Conservation (phyloP, 2,329 filamentous ascomycete species). For the Botryosphaeria dothidea region DNA sequence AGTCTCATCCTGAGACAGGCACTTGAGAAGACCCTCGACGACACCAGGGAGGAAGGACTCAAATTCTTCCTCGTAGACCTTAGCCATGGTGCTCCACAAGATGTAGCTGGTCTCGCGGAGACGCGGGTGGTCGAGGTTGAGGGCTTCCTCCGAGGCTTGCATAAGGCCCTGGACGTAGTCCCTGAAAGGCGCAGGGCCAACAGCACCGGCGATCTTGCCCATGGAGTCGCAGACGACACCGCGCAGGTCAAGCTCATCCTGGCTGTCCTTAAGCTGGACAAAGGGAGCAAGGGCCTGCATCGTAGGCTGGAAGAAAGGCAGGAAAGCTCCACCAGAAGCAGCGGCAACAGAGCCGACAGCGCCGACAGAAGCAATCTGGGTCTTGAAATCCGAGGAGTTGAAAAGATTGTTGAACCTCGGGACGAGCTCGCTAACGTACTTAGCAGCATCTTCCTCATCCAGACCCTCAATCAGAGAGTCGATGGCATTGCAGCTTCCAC, state of each 20-base stretch:
- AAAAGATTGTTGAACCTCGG: constrained; percentile 83
- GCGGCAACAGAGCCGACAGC: constrained; percentile 89
- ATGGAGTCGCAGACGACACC: constrained; percentile 90
- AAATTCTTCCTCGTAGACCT: constrained; percentile 87
- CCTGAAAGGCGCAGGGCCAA: constrained; percentile 83
- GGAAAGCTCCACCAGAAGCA: constrained; percentile 78
- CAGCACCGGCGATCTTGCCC: constrained; percentile 87
- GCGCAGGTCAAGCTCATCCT: constrained; percentile 86
- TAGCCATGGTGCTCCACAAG: constrained; percentile 90
- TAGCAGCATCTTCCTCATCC: constrained; percentile 75
- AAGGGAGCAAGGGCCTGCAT: constrained; percentile 88
- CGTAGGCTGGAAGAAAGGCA: constrained; percentile 86
- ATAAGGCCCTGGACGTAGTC: constrained; percentile 89
- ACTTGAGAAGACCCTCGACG: constrained; percentile 78
- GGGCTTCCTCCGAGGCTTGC: constrained; percentile 86
- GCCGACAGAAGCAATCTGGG: constrained; percentile 86
- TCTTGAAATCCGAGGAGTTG: constrained; percentile 79
- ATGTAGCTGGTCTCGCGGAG: constrained; percentile 97
- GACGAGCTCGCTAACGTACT: constrained; percentile 80
- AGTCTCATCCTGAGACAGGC: constrained; percentile 85
- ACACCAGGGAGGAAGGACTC: constrained; percentile 76
- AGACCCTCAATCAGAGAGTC: constrained; percentile 88
- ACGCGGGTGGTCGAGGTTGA: constrained; percentile 83
- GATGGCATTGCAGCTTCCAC: constrained; percentile 84
- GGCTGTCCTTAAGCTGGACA: constrained; percentile 80